Evolutionary conservation across 257 asterid species (phyloP).

Genomic region (Nicotiana noctiflora): DNA sequence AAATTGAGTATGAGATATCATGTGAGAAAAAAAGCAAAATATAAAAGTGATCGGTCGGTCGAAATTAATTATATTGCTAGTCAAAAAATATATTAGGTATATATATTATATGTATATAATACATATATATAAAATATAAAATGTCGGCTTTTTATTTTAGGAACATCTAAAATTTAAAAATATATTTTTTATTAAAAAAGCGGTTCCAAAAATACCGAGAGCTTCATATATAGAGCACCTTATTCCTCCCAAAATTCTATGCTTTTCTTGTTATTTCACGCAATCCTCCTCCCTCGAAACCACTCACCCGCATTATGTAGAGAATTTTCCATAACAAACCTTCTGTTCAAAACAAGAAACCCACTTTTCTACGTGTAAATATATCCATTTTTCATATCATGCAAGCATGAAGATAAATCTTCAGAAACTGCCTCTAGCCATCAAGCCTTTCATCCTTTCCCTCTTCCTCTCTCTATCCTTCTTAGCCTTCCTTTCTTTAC

Average conservation of each 20-base stretch:
- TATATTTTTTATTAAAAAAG: too few species aligned
- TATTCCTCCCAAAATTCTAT: neutral
- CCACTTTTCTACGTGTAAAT: neutral
- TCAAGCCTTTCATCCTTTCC: constrained; percentile 45
- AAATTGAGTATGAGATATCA: too few species aligned
- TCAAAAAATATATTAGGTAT: too few species aligned
- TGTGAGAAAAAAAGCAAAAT: too few species aligned
- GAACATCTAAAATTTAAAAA: too few species aligned
- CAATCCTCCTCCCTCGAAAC: neutral
- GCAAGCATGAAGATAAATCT: constrained; percentile 38
- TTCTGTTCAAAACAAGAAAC: neutral
- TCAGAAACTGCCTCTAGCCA: constrained; percentile 25
- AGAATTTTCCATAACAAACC: neutral
- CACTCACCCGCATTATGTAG: neutral
- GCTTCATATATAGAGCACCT: neutral
- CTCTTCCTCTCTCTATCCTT: constrained; percentile 34
- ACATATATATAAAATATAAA: too few species aligned
- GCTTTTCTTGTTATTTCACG: neutral
- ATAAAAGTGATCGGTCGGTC: too few species aligned
- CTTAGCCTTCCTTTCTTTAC: constrained; percentile 39
- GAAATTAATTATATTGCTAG: too few species aligned
- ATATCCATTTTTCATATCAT: constrained; percentile 7
- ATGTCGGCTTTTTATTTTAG: too few species aligned
- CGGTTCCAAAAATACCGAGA: too few species aligned
- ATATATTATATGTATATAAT: too few species aligned